Evolutionary conservation across 768 basidiomycete genomes (phyloP).

Genomic region (Gloeostereum incarnatum): DNA sequence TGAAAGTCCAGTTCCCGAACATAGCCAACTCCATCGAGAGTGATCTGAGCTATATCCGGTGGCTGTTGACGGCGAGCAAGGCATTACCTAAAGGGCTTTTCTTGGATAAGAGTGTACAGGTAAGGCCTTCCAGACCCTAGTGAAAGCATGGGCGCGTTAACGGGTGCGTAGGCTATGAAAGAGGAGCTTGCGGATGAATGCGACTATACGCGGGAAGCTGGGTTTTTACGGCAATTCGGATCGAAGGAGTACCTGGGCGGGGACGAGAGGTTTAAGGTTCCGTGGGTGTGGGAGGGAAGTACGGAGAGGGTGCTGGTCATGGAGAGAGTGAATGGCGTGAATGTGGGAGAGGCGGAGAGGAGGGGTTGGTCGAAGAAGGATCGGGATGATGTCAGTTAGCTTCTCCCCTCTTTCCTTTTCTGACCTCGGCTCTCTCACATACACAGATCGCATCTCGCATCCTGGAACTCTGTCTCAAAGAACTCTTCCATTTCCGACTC

Average conservation of each 20-base stretch:
- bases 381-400: conserved; percentile 55
- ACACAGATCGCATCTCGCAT: conserved; percentile 74
- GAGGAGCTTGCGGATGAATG: conserved; percentile 90
- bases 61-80: conserved; percentile 71
- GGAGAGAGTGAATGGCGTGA: conserved; percentile 73
- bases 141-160: not conserved
- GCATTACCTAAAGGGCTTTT: conserved; percentile 86
- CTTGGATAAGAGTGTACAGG: conserved; percentile 79
- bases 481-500: conserved; percentile 81
- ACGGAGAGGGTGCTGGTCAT: conserved; percentile 84
- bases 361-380: conserved; percentile 50
- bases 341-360: conserved; percentile 60
- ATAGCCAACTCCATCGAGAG: conserved; percentile 80
- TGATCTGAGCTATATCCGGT: conserved; percentile 78
- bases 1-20: conserved; percentile 95
- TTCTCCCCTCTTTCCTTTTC: not conserved
- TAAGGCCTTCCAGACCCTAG: conserved; percentile 15
- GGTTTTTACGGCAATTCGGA: conserved; percentile 54
- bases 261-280: conserved; percentile 70
- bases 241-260: conserved; percentile 36
- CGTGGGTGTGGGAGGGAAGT: conserved; percentile 78
- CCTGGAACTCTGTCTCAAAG: conserved; percentile 79
- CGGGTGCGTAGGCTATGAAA: conserved; percentile 62
- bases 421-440: not conserved
- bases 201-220: conserved; percentile 79